phyloP scores from a whole-genome alignment of 495 filamentous ascomycete species.

The Neurospora tetrasperma region DNA sequence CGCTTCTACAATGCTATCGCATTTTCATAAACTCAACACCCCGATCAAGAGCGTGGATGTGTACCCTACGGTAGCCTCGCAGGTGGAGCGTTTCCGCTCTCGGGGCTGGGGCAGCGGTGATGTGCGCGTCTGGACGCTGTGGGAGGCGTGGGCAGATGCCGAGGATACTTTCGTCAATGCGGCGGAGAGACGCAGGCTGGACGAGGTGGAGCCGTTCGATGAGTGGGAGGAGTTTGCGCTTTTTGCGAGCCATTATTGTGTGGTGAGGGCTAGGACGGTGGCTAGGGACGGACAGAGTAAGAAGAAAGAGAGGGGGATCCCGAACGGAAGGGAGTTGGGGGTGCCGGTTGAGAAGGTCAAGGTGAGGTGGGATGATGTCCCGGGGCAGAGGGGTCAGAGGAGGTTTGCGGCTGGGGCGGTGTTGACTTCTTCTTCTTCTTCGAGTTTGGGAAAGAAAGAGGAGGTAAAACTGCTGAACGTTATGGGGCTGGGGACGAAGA shows the following conservation, averaged over 20 bases:
- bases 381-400: slow-evolving; percentile 27
- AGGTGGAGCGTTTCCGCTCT: slow-evolving; percentile 53
- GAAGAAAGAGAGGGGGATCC: neutral
- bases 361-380: slow-evolving; percentile 19
- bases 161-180: slow-evolving; percentile 48
- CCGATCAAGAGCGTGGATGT: slow-evolving; percentile 58
- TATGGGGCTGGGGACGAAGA: slow-evolving; percentile 53
- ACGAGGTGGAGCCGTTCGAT: slow-evolving; percentile 73
- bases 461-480: slow-evolving; percentile 26
- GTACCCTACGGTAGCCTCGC: slow-evolving; percentile 57
- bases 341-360: neutral
- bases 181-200: slow-evolving; percentile 45
- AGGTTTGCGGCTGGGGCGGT: slow-evolving; percentile 32
- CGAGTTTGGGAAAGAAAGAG: slow-evolving; percentile 2
- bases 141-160: slow-evolving; percentile 67
- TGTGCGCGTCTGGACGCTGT: slow-evolving; percentile 53
- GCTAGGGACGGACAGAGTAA: neutral
- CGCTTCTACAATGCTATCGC: slow-evolving; percentile 74
- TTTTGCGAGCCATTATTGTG: slow-evolving; percentile 77
- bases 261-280: slow-evolving; percentile 50
- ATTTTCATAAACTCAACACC: slow-evolving; percentile 73
- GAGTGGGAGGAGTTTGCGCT: slow-evolving; percentile 94
- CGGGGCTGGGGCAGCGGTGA: slow-evolving; percentile 47
- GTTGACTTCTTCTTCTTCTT: slow-evolving; percentile 11
- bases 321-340: neutral